These are phyloP conservation scores for Lactuca sativa DNA, from an alignment of 129 eudicot genomes.

Conservation along the genomic window DNA sequence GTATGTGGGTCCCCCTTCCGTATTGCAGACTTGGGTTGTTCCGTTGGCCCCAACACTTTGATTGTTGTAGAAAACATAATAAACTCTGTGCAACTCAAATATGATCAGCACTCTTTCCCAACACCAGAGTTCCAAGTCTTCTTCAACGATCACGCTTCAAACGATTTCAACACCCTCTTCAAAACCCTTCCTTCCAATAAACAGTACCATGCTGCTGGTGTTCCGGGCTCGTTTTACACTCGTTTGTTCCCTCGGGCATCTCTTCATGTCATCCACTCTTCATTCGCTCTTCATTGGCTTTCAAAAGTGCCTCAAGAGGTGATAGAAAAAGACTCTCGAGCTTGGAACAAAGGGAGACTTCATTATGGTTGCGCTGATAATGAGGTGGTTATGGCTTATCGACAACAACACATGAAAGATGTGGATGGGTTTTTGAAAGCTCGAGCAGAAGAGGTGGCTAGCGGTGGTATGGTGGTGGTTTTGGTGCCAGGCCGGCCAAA, in stretches of 20 bases:
- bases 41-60: conserved; percentile 46
- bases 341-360: conserved; percentile 46
- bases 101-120: conserved; percentile 2
- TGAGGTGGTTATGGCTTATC: conserved; percentile 39
- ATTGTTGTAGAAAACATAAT: conserved; percentile 27
- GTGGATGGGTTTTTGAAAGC: conserved; percentile 34
- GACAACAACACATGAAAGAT: conserved; percentile 35
- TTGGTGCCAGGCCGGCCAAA: conserved; percentile 35
- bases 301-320: conserved; percentile 45
- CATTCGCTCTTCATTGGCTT: conserved; percentile 52
- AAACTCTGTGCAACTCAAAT: conserved; percentile 22
- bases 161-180: conserved; percentile 63
- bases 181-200: conserved; percentile 33
- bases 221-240: conserved; percentile 51
- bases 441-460: conserved; percentile 46
- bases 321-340: conserved; percentile 3
- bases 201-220: conserved; percentile 42
- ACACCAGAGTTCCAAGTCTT: conserved; percentile 44
- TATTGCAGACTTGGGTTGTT: conserved; percentile 44
- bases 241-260: conserved; percentile 41
- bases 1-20: conserved; percentile 5
- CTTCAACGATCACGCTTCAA: conserved; percentile 45
- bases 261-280: conserved; percentile 40
- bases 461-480: conserved; percentile 45
- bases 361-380: conserved; percentile 36